Base-by-base conservation (phyloP, 2,329 filamentous ascomycete species). In the Diaporthe capsici region DNA sequence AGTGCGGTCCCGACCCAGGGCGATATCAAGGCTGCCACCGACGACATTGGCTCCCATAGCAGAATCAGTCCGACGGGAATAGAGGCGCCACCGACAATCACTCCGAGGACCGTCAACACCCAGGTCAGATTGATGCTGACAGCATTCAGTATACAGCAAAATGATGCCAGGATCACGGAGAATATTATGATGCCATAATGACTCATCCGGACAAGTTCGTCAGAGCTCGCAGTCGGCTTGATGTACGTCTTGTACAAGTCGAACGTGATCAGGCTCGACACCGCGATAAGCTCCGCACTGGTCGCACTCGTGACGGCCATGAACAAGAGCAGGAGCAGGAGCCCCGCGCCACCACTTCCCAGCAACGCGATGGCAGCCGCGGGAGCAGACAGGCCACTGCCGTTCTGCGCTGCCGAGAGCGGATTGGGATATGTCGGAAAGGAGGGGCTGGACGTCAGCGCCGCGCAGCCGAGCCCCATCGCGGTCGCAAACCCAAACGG, bases 241-340 rank as follows among this genome's bases (percentile, higher is more conserved):
- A 85, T 78, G 71, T 85, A 86, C 15, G 82, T 81, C 70, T 83
- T 83, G 78, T 85, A 86, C 25, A 86, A 77, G 67, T 86, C 84
- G 76, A 85, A 86, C 0, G 84, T 84, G 39, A 84, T 78, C 3
- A 86, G 75, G 5, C 83, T 82, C 2, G 83, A 83, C 4, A 84
- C 82, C 4, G 82, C 85, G 22, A 88, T 87, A 7, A 87, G 82
- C 74, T 88, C 85, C 0, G 86, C 85, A 2, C 77, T 84, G 60
- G 86, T 86, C 0, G 84, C 84, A 6, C 81, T 83, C 0, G 87
- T 88, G 8, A 87, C 85, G 6, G 86, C 85, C 86, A 88, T 88
- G 81, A 88, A 88, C 0, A 87, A 82, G 22, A 87, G 81, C 6
- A 88, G 78, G 17, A 85, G 79, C 78, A 85, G 78, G 15, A 83